Conservation (phyloP, 2,329 filamentous ascomycete species). For the Bipolaris zeicola region DNA sequence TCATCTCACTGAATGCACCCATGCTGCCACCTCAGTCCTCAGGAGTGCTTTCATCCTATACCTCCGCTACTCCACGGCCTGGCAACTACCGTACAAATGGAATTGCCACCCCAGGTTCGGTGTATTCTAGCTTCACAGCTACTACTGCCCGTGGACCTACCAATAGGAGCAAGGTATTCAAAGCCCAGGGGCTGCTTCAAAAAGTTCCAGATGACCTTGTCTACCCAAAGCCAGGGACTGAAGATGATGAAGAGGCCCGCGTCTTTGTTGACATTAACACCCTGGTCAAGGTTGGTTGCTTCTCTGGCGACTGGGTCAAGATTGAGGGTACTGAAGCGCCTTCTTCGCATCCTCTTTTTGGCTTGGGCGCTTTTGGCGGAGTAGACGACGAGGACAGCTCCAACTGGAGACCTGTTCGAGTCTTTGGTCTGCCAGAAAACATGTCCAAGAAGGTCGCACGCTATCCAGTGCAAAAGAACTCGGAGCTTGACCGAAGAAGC, state of each 20-base stretch:
- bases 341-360: conserved; percentile 69
- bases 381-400: conserved; percentile 65
- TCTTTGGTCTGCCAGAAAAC: conserved; percentile 85
- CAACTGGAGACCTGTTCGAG: conserved; percentile 81
- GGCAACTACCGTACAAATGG: conserved; percentile 73
- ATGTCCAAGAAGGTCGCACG: conserved; percentile 59
- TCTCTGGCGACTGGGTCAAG: conserved; percentile 95
- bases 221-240: conserved; percentile 79
- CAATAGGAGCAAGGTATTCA: conserved; percentile 79
- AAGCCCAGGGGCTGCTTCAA: conserved; percentile 75
- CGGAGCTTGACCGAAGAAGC: conserved; percentile 49
- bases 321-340: conserved; percentile 79
- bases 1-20: conserved; percentile 86
- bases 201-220: conserved; percentile 77
- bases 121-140: conserved; percentile 86
- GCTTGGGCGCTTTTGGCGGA: conserved; percentile 69
- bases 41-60: conserved; percentile 79
- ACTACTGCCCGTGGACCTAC: conserved; percentile 75
- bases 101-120: conserved; percentile 80
- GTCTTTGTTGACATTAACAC: conserved; percentile 90
- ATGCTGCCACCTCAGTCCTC: conserved; percentile 76
- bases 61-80: conserved; percentile 80
- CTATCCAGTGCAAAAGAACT: conserved; percentile 58
- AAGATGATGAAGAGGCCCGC: conserved; percentile 85
- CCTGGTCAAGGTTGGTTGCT: conserved; percentile 88